phyloP scores from a whole-genome alignment of 169 alveolate genomes.

The Babesia microti region DNA sequence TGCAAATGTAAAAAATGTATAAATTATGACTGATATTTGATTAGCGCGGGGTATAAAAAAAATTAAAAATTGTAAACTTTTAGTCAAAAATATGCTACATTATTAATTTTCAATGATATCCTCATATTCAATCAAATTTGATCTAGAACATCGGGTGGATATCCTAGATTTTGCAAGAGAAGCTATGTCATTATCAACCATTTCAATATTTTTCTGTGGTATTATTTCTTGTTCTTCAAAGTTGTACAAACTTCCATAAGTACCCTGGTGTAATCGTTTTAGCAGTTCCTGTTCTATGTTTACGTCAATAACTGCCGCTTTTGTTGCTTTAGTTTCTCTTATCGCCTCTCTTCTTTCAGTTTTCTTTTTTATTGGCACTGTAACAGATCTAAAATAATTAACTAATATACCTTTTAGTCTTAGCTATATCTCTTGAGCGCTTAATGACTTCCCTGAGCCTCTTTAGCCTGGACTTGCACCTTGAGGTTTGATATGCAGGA shows the following conservation, averaged over 20 bases:
- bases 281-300: conserved; percentile 90
- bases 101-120: no score
- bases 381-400: no score
- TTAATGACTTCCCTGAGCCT: conserved; percentile 87
- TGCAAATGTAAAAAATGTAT: conserved; percentile 30
- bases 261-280: conserved; percentile 70
- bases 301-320: conserved; percentile 93
- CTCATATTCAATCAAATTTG: no score
- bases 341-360: conserved; percentile 94
- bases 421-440: conserved; percentile 77
- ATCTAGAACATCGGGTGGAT: conserved; percentile 3
- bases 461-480: conserved; percentile 91
- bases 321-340: conserved; percentile 89
- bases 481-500: conserved; percentile 85
- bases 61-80: background rate
- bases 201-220: conserved; percentile 15
- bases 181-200: conserved; percentile 18
- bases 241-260: conserved; percentile 36
- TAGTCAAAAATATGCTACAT: background rate
- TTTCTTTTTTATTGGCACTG: conserved; percentile 91
- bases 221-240: conserved; percentile 28
- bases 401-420: conserved; percentile 31
- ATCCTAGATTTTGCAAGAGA: background rate
- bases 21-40: conserved; percentile 3
- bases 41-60: background rate